A percentile compares a stretch with the other conserved stretches of the same genome.
phyloP scores from a whole-genome alignment of 805 yeast genomes.

The Saccharomycopsis fibuligera region DNA sequence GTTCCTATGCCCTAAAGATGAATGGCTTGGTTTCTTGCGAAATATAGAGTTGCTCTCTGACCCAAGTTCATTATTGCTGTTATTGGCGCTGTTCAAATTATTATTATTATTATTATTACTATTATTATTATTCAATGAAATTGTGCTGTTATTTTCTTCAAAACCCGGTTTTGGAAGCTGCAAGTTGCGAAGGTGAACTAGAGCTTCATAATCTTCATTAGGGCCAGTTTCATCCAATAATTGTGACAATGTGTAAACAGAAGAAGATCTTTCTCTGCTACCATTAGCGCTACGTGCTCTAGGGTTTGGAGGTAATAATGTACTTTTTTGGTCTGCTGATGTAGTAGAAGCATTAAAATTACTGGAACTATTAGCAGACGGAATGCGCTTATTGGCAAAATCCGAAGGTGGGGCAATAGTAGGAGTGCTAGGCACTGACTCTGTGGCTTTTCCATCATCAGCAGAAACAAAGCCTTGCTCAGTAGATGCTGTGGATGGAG shows the following conservation, averaged over 20 bases:
- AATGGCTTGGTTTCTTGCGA: slow-evolving; percentile 8
- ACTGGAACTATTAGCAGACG: background rate
- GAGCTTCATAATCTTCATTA: slow-evolving; percentile 11
- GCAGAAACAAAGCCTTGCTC: too few species aligned
- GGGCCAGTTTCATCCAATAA: slow-evolving; percentile 9
- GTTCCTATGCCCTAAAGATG: background rate
- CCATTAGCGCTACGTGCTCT: background rate
- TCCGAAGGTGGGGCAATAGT: too few species aligned
- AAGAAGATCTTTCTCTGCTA: slow-evolving; percentile 11
- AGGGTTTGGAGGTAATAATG: background rate
- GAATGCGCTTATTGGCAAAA: too few species aligned
- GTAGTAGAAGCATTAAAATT: background rate
- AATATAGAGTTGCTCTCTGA: background rate
- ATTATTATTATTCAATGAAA: background rate
- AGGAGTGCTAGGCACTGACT: too few species aligned
- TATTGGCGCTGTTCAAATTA: background rate
- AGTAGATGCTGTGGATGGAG: background rate
- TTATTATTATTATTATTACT: background rate
- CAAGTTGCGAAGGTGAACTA: slow-evolving; percentile 8
- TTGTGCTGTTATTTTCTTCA: too few species aligned
- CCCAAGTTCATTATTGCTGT: too few species aligned
- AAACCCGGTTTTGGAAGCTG: too few species aligned
- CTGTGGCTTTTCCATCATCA: too few species aligned
- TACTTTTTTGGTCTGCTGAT: background rate
- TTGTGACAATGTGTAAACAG: slow-evolving; percentile 15